A percentile compares a stretch with the other conserved stretches of the same genome.
Evolutionary conservation across 1,284 basidiomycete species (phyloP).

Genomic region (Ceratorhiza oryzae-sativae): DNA sequence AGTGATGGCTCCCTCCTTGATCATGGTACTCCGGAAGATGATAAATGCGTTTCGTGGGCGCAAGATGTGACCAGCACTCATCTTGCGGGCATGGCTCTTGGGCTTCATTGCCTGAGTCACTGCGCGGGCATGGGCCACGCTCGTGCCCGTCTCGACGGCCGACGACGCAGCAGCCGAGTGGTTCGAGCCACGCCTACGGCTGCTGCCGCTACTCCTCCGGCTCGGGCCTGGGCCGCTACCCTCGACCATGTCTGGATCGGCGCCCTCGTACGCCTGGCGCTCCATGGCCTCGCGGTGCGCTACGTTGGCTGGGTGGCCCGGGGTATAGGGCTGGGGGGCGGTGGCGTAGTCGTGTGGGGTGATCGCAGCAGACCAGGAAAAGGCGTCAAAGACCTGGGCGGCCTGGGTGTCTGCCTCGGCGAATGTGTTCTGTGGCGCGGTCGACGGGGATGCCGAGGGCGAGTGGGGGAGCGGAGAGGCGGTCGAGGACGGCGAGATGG

Average conservation of each 20-base stretch:
- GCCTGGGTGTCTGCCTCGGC: not conserved
- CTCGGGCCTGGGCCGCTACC: not conserved
- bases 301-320: conserved; percentile 36
- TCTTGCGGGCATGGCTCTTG: conserved; percentile 38
- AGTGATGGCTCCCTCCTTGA: conserved; percentile 28
- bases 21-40: conserved; percentile 37
- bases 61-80: conserved; percentile 34
- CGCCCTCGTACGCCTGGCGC: conserved; percentile 30
- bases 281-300: conserved; percentile 36
- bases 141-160: conserved; percentile 2
- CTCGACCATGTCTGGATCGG: conserved; percentile 23
- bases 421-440: conserved; percentile 6
- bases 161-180: conserved; percentile 1
- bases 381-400: conserved; percentile 32
- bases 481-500: conserved; percentile 28
- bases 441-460: not conserved
- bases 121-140: conserved; percentile 13
- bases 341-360: conserved; percentile 37
- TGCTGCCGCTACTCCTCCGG: conserved; percentile 22
- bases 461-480: conserved; percentile 15
- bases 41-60: conserved; percentile 36
- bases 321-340: conserved; percentile 32
- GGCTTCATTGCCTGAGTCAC: conserved; percentile 20
- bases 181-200: conserved; percentile 19
- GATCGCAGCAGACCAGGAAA: conserved; percentile 35